These are phyloP conservation scores for Neurospora discreta DNA, from an alignment of 495 filamentous ascomycete genomes.

Conservation along the genomic window DNA sequence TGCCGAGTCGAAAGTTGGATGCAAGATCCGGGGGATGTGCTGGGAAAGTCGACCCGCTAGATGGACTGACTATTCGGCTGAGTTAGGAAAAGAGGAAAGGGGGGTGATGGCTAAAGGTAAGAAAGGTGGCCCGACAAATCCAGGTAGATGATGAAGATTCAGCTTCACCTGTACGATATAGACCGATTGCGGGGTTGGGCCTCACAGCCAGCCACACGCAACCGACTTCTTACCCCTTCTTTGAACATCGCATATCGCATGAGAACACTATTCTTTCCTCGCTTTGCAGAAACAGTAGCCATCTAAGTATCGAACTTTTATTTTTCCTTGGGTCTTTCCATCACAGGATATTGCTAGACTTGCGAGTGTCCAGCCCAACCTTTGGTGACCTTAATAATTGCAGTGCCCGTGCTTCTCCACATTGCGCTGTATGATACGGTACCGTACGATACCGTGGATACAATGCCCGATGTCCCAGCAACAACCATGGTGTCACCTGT, in stretches of 20 bases:
- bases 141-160: no score
- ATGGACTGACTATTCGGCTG: not conserved
- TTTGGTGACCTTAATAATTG: not conserved
- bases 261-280: not conserved
- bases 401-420: not conserved
- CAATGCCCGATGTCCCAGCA: not conserved
- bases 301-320: fast-evolving
- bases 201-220: not conserved
- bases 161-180: not conserved
- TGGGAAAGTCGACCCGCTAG: not conserved
- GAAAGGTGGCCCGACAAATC: not conserved
- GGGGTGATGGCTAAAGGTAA: not conserved
- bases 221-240: not conserved
- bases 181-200: not conserved
- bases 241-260: not conserved
- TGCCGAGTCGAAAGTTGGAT: not conserved
- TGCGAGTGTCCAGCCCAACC: not conserved
- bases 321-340: no score
- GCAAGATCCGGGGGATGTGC: not conserved
- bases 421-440: not conserved
- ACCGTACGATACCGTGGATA: not conserved
- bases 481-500: not conserved
- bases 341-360: not conserved
- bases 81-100: not conserved
- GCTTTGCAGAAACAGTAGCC: not conserved